Base-by-base conservation (phyloP, 2,329 filamentous ascomycete species). In the Aspergillus sp. region DNA sequence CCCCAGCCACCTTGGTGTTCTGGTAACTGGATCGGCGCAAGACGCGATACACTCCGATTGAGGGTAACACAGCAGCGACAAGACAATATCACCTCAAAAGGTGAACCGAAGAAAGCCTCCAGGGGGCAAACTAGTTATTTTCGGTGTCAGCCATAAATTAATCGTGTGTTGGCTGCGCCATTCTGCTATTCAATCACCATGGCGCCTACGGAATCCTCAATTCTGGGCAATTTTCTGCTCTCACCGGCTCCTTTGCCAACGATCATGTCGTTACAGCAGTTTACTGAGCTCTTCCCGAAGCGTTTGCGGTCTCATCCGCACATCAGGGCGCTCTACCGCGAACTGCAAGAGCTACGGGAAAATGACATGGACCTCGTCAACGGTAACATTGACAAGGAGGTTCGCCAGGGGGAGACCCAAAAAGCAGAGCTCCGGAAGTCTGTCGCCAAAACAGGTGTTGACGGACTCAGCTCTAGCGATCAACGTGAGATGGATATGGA, bases 191-290 rank as follows among this genome's bases (percentile, higher is more conserved):
- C 21, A 43, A 36, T 52, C 57, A 80, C 64, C 62, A 92, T 92
- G 89, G 81, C 90, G 3, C 88, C 89, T 8, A 89, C 87, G 48
- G 92, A 96, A 79, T 81, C 85, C 58, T 84, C 87, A 28, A 90
- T 96, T 65, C 84, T 96, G 55, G 83, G 83, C 70, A 89, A 89
- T 76, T 96, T 94, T 74, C 86, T 96, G 60, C 84, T 96, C 38
- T 83, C 89, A 30, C 90, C 92, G 12, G 88, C 91, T 7, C 84
- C 89, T 28, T 82, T 96, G 39, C 88, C 90, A 45, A 85, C 89
- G 64, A 85, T 92, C 70, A 81, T 92, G 67, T 88, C 91, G 7
- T 83, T 92, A 50, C 82, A 87, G 59, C 85, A 91, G 65, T 96
- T 96, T 80, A 87, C 86, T 47, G 83, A 88, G 28, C 83, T 94